Conservation (phyloP, 495 filamentous ascomycete species). For the Cercophora samala region DNA sequence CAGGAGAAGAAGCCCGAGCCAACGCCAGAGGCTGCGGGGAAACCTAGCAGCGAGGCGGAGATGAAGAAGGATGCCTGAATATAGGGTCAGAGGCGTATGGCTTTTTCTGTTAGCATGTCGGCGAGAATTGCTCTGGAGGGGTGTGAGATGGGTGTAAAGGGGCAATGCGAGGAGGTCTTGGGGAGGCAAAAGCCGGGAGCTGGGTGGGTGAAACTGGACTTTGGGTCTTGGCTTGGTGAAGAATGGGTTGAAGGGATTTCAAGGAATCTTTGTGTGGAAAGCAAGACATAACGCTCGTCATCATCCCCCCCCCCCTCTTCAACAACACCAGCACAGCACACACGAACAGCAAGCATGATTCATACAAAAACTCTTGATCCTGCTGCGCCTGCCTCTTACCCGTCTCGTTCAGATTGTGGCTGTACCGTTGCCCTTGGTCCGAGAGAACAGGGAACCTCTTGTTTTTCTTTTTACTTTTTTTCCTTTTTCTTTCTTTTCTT, state of each 20-base stretch:
- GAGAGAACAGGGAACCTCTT: slow-evolving; percentile 8
- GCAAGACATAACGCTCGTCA: background rate
- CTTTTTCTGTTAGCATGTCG: background rate
- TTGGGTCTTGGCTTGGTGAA: background rate
- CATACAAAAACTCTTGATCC: background rate
- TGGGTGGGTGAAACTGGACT: background rate
- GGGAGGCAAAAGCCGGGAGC: background rate
- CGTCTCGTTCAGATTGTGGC: background rate
- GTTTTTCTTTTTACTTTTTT: slow-evolving; percentile 11
- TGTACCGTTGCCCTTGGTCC: background rate
- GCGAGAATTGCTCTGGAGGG: background rate
- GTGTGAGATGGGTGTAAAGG: background rate
- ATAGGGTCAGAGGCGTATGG: background rate
- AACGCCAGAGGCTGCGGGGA: slow-evolving; percentile 5
- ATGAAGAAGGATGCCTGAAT: slow-evolving; percentile 1
- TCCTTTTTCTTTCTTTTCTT: slow-evolving; percentile 6
- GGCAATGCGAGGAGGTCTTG: background rate
- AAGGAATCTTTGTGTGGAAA: background rate
- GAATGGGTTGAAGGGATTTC: background rate
- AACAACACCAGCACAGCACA: background rate
- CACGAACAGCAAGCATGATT: slow-evolving; percentile 4
- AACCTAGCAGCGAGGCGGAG: slow-evolving; percentile 1
- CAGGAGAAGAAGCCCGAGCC: slow-evolving; percentile 1
- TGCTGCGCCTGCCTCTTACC: background rate
- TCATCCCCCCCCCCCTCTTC: background rate